A percentile compares a stretch with the other conserved stretches of the same genome.
Evolutionary conservation across 1,284 basidiomycete genomes (phyloP).

Genomic region (Ustilago shanxiensis): DNA sequence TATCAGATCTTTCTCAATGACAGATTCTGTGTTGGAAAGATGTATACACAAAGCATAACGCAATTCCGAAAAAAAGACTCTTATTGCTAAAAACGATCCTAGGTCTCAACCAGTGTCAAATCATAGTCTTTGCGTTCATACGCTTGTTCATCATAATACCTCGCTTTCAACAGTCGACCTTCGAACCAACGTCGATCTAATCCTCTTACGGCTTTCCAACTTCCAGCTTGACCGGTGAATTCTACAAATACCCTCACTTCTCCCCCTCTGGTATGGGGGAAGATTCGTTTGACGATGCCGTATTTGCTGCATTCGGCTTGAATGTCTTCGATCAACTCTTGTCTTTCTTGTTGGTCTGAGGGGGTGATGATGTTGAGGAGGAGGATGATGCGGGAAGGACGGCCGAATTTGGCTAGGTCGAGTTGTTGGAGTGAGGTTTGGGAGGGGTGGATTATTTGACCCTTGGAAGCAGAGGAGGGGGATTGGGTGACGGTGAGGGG

Average conservation of each 20-base stretch:
- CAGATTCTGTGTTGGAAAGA: not conserved
- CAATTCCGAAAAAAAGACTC: not conserved
- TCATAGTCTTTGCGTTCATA: not conserved
- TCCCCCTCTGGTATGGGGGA: constrained; percentile 11
- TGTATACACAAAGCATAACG: not conserved
- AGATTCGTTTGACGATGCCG: constrained; percentile 51
- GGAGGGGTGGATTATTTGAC: constrained; percentile 10
- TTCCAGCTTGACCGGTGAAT: constrained; percentile 58
- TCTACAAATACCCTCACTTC: constrained; percentile 55
- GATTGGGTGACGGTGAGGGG: constrained; percentile 35
- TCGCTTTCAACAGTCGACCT: constrained; percentile 26
- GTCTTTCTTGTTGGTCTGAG: not conserved
- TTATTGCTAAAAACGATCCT: not conserved
- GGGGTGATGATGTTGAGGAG: constrained; percentile 30
- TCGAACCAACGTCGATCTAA: constrained; percentile 54
- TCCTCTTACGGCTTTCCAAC: constrained; percentile 54
- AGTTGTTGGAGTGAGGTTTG: not conserved
- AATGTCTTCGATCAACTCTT: constrained; percentile 23
- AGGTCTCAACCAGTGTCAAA: too few species aligned
- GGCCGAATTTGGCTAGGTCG: constrained; percentile 23
- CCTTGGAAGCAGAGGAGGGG: not conserved
- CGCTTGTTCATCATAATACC: constrained; percentile 13
- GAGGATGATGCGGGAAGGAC: constrained; percentile 21
- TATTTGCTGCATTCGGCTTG: constrained; percentile 54
- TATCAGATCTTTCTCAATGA: not conserved